Evolutionary conservation across 805 yeast species (phyloP), one percentile per base, ranked within the genome.

Genomic region (Huiozyma sinensis): DNA sequence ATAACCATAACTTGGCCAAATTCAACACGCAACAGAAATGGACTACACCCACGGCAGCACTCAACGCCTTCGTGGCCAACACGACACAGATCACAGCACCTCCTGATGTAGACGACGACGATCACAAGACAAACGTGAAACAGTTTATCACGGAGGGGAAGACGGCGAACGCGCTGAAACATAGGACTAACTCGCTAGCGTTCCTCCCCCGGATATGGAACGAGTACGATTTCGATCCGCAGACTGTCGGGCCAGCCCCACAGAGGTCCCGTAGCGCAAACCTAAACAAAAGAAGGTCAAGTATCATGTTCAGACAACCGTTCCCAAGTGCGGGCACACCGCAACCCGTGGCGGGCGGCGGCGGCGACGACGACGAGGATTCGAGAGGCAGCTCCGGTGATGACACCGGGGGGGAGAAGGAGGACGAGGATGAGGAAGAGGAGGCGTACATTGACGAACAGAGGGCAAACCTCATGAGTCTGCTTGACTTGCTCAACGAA

Each of bases 401-500:
- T 28, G 6, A 28, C n/a, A 28, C 39, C 29, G 4, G 4, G 24
- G 24, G 24, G 24, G 24, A 17, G 24, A 17, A 17, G 24, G 24
- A 39, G 29, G 34, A n/a, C 13, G 28, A 35, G 12, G 5, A 28
- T 28, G 36, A 40, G 12, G 42, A 38, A 29, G 41, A 43, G 28
- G 37, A 43, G 32, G 41, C 35, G 30, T 39, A 29, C 8, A 28
- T 38, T 35, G 45, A 52, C 27, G 51, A 57, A 33, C 58, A 58
- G 44, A 55, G 53, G 43, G 40, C 55, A 33, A 62, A 61, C 50
- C 47, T 62, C 35, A 57, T 56, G 31, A 51, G 55, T 32, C 44
- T 62, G 31, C 44, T 62, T 33, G 54, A 54, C 32, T 44, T 62
- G 29, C 39, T 62, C 35, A 60, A 62, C 45, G 63, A 61, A 44